phyloP scores from a whole-genome alignment of 352 stramenopile genomes.

The Phytopythium mirpurense region DNA sequence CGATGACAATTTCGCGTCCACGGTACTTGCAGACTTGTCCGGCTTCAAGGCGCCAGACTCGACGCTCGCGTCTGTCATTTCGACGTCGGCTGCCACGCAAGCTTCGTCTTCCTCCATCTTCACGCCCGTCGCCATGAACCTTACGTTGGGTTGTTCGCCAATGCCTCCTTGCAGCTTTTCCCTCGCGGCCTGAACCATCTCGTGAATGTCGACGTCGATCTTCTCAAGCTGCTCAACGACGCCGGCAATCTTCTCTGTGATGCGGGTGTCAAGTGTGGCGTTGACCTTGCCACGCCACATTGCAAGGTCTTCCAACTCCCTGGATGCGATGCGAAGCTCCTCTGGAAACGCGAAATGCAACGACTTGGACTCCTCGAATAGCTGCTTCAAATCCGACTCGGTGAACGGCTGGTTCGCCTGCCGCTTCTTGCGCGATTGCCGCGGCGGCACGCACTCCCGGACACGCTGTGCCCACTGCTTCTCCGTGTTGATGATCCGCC shows the following conservation, averaged over 20 bases:
- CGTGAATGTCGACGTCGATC: constrained; percentile 61
- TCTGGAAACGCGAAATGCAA: constrained; percentile 75
- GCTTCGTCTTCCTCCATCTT: background rate
- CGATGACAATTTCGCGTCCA: background rate
- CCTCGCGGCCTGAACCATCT: constrained; percentile 50
- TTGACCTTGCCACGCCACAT: constrained; percentile 61
- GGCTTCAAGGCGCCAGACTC: background rate
- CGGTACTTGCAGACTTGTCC: background rate
- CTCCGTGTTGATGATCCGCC: constrained; percentile 48
- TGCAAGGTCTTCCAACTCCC: constrained; percentile 64
- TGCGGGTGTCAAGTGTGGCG: constrained; percentile 35
- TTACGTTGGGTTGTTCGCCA: background rate
- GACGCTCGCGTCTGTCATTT: constrained; percentile 2
- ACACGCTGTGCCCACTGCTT: constrained; percentile 67
- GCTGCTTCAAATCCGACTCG: constrained; percentile 40
- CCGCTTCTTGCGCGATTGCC: constrained; percentile 78
- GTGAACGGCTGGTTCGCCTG: constrained; percentile 59
- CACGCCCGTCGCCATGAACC: background rate
- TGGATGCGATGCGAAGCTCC: constrained; percentile 64
- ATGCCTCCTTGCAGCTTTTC: constrained; percentile 17
- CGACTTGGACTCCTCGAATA: constrained; percentile 50
- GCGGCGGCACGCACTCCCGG: constrained; percentile 62
- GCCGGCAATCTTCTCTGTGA: constrained; percentile 25
- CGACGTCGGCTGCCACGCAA: constrained; percentile 11
- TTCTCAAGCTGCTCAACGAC: constrained; percentile 44